Base-by-base conservation (phyloP, 2,329 filamentous ascomycete genomes). In the Stenocarpella maydis region DNA sequence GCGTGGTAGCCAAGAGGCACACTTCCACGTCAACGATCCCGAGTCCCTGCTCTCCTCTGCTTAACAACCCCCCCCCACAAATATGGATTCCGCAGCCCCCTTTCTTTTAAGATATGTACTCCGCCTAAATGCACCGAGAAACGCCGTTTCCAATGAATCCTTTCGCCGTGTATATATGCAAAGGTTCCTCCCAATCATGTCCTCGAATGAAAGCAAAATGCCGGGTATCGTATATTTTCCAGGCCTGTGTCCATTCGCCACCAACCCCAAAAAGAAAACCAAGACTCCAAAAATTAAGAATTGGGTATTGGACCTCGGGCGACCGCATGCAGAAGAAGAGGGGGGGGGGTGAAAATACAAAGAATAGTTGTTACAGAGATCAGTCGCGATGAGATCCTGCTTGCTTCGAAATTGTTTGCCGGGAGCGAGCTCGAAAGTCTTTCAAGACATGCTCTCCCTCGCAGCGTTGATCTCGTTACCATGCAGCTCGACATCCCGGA, bases 141-240 rank as follows among this genome's bases (percentile, higher is more conserved):
- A 58, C 65, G 65, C 65, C 52, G 21, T 58, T 67, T 41, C 53
- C 52, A 50, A 55, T 58, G 47, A 47, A 15, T 9, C 15, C 54
- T 26, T 17, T 61, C 21, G 19, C 39, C 21, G 34, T 54, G n/a
- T 54, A 31, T 55, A 54, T 49, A 47, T 67, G 60, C 53, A 49
- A 63, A 55, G 34, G 64, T 45, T 7, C 58, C 53, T 17, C 39
- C 39, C 63, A 34, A 31, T 68, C 52, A 41, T 65, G 43, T 71
- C 55, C 37, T 17, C 60, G 31, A 64, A 49, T 69, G 31, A 65
- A 61, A n/a, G 37, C 61, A 34, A 41, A 45, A 69, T 69, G 67
- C 69, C 67, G 67, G 69, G 69, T 71, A 71, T 69, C 69, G 69
- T 71, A 15, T 71, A 69, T 71, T 66, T 71, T 71, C 67, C 69